Percentiles rank a stretch among this genome's conserved stretches.
Evolutionary conservation across 257 asterid genomes (phyloP).

Genomic region (Solanum verrucosum): DNA sequence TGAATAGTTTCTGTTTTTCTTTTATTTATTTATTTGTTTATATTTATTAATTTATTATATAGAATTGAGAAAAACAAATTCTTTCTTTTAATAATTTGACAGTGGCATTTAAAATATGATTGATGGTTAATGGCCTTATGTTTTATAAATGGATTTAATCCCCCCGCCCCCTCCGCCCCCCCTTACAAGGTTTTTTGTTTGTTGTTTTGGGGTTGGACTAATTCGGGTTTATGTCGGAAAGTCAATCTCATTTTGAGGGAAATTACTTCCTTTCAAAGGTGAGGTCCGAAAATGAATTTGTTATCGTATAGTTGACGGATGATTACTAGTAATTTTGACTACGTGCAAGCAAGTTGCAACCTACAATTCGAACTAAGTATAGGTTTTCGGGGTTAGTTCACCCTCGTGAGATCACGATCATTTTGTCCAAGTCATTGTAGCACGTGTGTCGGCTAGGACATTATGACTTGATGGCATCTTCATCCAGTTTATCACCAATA

Average conservation of each 20-base stretch:
- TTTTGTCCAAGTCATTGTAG: not conserved
- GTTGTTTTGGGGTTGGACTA: not conserved
- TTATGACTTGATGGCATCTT: not conserved
- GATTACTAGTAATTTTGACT: not conserved
- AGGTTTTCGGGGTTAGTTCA: not conserved
- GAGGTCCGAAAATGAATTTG: not conserved
- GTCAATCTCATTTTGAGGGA: not conserved
- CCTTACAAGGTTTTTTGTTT: not conserved
- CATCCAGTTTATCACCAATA: not conserved
- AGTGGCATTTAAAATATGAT: not conserved
- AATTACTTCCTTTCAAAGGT: not conserved
- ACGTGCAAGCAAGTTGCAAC: not conserved
- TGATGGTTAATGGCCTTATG: not conserved
- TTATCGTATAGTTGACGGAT: not conserved
- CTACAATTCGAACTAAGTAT: not conserved
- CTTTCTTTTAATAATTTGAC: not conserved
- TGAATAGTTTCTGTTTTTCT: not conserved
- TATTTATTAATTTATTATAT: not conserved
- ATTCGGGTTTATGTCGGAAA: not conserved
- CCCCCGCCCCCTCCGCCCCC: no score
- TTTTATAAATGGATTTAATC: no score
- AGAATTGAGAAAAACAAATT: not conserved
- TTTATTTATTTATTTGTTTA: not conserved
- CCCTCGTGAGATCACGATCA: not conserved
- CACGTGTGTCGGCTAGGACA: not conserved